A percentile compares a stretch with the other conserved stretches of the same genome.
These are phyloP conservation scores for Scleroderma citrinum DNA, from an alignment of 768 basidiomycete species.

Conservation along the genomic window DNA sequence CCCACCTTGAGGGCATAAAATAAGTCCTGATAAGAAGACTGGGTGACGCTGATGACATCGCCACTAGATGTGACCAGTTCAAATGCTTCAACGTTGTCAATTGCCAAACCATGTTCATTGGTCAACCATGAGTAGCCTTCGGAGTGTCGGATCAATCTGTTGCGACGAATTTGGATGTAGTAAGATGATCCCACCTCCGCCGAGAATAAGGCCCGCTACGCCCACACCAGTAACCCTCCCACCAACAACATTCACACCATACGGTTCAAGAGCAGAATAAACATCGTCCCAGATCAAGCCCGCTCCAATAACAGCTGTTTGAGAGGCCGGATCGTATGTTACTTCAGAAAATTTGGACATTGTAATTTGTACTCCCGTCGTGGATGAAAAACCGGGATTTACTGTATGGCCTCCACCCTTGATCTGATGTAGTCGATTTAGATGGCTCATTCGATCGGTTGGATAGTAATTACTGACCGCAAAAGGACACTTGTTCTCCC, in stretches of 20 bases:
- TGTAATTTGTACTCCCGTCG: conserved; percentile 47
- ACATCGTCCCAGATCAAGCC: conserved; percentile 61
- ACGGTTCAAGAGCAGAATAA: conserved; percentile 45
- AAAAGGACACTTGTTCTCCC: conserved; percentile 35
- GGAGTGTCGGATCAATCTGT: background rate
- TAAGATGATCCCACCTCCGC: conserved; percentile 39
- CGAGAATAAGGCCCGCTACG: conserved; percentile 52
- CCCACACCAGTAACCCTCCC: conserved; percentile 52
- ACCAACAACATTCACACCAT: conserved; percentile 51
- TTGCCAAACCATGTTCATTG: conserved; percentile 53
- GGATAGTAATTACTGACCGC: conserved; percentile 14
- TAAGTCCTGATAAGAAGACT: conserved; percentile 29
- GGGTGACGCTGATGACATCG: conserved; percentile 30
- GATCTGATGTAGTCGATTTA: conserved; percentile 31
- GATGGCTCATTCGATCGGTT: too few relatives aligned
- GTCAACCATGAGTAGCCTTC: conserved; percentile 57
- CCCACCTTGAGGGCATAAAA: conserved; percentile 40
- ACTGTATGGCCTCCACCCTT: conserved; percentile 53
- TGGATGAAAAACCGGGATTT: conserved; percentile 53
- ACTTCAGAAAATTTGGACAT: conserved; percentile 44
- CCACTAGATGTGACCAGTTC: conserved; percentile 56
- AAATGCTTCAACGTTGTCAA: conserved; percentile 49
- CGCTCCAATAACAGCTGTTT: conserved; percentile 35
- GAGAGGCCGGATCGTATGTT: conserved; percentile 30
- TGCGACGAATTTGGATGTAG: background rate